phyloP scores from a whole-genome alignment of 306 rosid species.

The Malus asiatica region DNA sequence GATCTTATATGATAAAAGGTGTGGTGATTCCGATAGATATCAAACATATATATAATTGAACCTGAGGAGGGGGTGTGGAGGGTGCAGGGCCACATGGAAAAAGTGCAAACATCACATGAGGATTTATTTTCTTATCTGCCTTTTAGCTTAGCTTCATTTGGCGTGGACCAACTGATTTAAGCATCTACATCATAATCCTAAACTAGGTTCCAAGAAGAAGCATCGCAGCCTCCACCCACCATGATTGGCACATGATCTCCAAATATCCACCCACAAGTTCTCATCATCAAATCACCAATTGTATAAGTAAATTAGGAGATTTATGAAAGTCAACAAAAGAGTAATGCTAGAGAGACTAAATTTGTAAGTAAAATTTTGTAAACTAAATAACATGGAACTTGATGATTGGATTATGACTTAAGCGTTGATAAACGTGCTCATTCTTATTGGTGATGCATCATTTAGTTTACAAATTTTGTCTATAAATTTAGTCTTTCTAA shows the following conservation, averaged over 20 bases:
- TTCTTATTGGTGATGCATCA: too few species aligned
- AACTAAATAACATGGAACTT: too few species aligned
- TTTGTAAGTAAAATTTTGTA: too few species aligned
- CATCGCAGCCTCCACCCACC: background rate
- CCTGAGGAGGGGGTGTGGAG: conserved; percentile 13
- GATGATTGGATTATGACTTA: too few species aligned
- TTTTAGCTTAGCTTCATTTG: conserved; percentile 22
- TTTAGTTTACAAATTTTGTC: too few species aligned
- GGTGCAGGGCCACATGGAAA: conserved; percentile 58
- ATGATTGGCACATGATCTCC: conserved; percentile 32
- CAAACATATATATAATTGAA: conserved; percentile 19
- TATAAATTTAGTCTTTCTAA: too few species aligned
- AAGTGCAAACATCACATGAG: conserved; percentile 50
- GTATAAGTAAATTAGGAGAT: background rate
- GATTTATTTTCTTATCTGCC: background rate
- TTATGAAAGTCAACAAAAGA: background rate
- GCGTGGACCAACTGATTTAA: conserved; percentile 31
- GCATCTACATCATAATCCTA: conserved; percentile 30
- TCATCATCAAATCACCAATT: background rate
- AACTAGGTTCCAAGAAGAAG: conserved; percentile 37
- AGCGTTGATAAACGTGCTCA: too few species aligned
- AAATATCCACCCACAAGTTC: background rate
- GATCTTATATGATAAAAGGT: background rate
- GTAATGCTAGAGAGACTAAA: too few species aligned
- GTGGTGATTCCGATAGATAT: conserved; percentile 17